Evolutionary conservation across 2,329 filamentous ascomycete genomes (phyloP), one percentile per base, ranked within the genome.

Genomic region (Clarireedia monteithiana): DNA sequence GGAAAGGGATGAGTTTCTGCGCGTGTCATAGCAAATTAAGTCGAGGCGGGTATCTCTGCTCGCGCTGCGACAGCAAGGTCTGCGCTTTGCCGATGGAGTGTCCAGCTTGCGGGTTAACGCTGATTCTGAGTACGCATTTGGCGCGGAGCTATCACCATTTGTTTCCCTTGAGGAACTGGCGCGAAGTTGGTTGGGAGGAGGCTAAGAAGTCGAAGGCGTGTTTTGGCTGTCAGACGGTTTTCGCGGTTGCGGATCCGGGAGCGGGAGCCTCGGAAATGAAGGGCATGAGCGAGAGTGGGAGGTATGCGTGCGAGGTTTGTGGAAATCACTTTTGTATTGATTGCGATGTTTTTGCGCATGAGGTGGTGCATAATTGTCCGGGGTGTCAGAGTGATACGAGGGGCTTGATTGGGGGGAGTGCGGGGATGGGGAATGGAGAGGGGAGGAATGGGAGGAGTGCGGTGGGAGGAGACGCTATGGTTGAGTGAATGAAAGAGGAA

Each of bases 241-340:
- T 63, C 6, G 40, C 17, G 4, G 40, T 23, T 5, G 4, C 14
- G 40, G 49, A 48, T 66, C 64, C 63, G 62, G 65, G 70, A 66
- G 64, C 70, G 65, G 55, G 63, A 9, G 39, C 47, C 15, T 42
- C 24, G 44, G 52, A 65, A 50, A 46, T 53, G 20, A 86, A 83
- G 66, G 85, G 86, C 1, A 85, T 91, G 45, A 92, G 88, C 69
- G 89, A 95, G 74, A 94, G 88, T 67, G 85, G 87, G 48, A 77
- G 94, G 51, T 99, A 99, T 69, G 89, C 88, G 58, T 99, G 94
- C 70, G 82, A 86, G 63, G 84, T 86, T n/a, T 99, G 94, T 71
- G 73, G 80, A 3, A 85, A 88, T 58, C 92, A 97, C 72, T 99
- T 97, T 69, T 99, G 94, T 75, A 95, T 99, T 62, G 94, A 99